phyloP scores from a whole-genome alignment of 441 rosid genomes.

The Adansonia madagascariensis region DNA sequence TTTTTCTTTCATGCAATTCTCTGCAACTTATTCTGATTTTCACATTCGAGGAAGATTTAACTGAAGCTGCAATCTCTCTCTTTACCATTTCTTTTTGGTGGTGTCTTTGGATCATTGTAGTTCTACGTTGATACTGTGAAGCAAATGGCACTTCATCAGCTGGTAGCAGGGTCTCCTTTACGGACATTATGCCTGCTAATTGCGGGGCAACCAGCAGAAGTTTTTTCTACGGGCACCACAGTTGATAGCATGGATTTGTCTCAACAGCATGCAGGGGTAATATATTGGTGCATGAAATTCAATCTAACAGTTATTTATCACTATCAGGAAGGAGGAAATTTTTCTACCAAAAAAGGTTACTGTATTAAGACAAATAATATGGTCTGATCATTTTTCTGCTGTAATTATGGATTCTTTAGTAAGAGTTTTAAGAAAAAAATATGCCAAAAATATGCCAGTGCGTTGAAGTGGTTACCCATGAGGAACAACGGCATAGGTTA shows the following conservation, averaged over 20 bases:
- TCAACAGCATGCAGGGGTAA: constrained; percentile 69
- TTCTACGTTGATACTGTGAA: constrained; percentile 88
- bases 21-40: constrained; percentile 20
- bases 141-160: constrained; percentile 95
- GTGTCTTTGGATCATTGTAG: constrained; percentile 50
- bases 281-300: constrained; percentile 29
- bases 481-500: background rate
- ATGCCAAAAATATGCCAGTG: background rate
- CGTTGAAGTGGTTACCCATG: background rate
- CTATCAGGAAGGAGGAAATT: constrained; percentile 8
- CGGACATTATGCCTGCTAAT: constrained; percentile 94
- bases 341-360: background rate
- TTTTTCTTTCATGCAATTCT: constrained; percentile 26
- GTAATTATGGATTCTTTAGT: background rate
- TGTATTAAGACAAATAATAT: background rate
- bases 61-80: constrained; percentile 15
- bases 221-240: constrained; percentile 58
- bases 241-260: constrained; percentile 36
- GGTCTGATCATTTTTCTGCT: background rate
- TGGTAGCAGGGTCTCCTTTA: constrained; percentile 92
- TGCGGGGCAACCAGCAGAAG: constrained; percentile 98
- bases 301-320: background rate
- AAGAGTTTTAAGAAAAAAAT: background rate
- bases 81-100: constrained; percentile 14
- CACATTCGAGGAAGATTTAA: constrained; percentile 16